These are phyloP conservation scores for Colletotrichum costaricense DNA, from an alignment of 2,329 filamentous ascomycete genomes.

Conservation along the genomic window DNA sequence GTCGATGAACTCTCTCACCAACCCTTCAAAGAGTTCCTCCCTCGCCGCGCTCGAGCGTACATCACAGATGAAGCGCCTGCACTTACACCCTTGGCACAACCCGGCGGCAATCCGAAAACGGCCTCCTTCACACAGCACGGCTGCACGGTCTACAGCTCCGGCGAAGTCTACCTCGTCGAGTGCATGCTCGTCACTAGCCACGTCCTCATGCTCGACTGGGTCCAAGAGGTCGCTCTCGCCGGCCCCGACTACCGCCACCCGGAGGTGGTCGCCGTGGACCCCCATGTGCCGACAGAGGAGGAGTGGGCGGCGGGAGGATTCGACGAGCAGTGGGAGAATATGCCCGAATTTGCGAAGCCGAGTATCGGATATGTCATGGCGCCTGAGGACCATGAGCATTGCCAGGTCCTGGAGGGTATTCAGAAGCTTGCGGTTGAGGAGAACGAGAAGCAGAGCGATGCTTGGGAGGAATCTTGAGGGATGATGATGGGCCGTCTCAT, in stretches of 20 bases:
- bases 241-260: slow-evolving; percentile 53
- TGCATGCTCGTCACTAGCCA: slow-evolving; percentile 69
- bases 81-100: slow-evolving; percentile 60
- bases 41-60: slow-evolving; percentile 71
- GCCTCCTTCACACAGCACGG: slow-evolving; percentile 59
- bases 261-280: slow-evolving; percentile 44
- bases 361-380: slow-evolving; percentile 34
- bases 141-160: slow-evolving; percentile 77
- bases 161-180: slow-evolving; percentile 69
- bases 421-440: neutral
- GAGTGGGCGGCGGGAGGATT: slow-evolving; percentile 31
- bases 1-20: slow-evolving; percentile 52
- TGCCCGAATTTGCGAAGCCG: slow-evolving; percentile 46
- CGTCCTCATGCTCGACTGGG: slow-evolving; percentile 67
- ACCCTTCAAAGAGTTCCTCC: slow-evolving; percentile 61
- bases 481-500: neutral
- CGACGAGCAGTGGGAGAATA: slow-evolving; percentile 44
- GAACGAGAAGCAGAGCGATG: neutral
- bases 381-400: slow-evolving; percentile 2
- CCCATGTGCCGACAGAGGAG: slow-evolving; percentile 16
- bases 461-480: neutral
- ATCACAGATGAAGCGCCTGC: slow-evolving; percentile 62
- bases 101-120: slow-evolving; percentile 55
- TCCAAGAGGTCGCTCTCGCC: slow-evolving; percentile 64
- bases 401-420: neutral